These are phyloP conservation scores for Phyllosticta citriasiana DNA, from an alignment of 2,329 filamentous ascomycete genomes.

Conservation along the genomic window DNA sequence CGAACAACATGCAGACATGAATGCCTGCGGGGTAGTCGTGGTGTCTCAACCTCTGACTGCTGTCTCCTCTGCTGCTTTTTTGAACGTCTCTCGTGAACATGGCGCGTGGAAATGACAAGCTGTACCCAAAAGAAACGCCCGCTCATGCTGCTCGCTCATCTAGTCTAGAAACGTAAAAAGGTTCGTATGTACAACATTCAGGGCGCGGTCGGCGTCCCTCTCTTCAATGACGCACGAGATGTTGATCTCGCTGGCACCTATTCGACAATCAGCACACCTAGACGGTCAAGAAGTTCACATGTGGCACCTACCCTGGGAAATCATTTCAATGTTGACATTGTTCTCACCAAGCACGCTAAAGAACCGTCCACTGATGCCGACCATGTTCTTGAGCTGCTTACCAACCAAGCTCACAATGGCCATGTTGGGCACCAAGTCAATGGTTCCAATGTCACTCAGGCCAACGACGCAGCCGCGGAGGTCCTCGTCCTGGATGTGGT, in stretches of 20 bases:
- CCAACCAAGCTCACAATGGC: slow-evolving; percentile 92
- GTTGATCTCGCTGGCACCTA: slow-evolving; percentile 98
- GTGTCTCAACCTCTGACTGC: not conserved
- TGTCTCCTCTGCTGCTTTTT: not conserved
- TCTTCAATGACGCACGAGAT: slow-evolving; percentile 97
- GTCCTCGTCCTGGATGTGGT: slow-evolving; percentile 37
- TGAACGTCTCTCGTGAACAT: not conserved
- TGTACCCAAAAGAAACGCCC: not conserved
- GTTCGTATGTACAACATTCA: slow-evolving; percentile 94
- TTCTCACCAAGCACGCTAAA: slow-evolving; percentile 90
- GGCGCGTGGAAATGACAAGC: not conserved
- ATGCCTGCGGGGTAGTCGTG: not conserved
- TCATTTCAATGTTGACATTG: slow-evolving; percentile 98
- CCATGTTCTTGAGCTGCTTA: slow-evolving; percentile 95
- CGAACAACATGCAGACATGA: not conserved
- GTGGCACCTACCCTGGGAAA: slow-evolving; percentile 69
- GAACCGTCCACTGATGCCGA: slow-evolving; percentile 84
- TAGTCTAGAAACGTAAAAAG: slow-evolving; percentile 90
- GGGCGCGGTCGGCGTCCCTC: slow-evolving; percentile 77
- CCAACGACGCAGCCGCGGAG: slow-evolving; percentile 51
- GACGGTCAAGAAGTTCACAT: not conserved
- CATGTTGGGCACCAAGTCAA: slow-evolving; percentile 86
- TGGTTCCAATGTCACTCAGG: slow-evolving; percentile 71
- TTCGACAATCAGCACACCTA: not conserved
- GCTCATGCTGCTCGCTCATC: not conserved